phyloP scores from a whole-genome alignment of 2,329 filamentous ascomycete genomes.

The Leptographium radiaticola region DNA sequence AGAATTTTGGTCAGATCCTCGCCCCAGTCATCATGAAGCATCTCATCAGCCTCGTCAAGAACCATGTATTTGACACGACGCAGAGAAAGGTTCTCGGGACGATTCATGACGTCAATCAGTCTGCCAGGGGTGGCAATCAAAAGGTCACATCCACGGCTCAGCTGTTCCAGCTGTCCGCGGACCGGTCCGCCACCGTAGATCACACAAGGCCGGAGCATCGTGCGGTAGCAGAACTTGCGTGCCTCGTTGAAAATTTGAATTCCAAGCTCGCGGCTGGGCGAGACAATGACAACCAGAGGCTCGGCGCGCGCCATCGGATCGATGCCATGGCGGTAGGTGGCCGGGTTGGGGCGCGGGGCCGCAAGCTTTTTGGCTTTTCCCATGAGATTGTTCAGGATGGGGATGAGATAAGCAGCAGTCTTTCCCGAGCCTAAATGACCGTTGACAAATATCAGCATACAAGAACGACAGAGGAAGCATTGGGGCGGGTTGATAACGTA shows the following conservation, averaged over 20 bases:
- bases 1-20: slow-evolving; percentile 65
- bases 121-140: slow-evolving; percentile 82
- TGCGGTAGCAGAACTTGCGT: slow-evolving; percentile 84
- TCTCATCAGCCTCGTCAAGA: slow-evolving; percentile 91
- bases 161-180: slow-evolving; percentile 55
- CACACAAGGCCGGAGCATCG: slow-evolving; percentile 85
- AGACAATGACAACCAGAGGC: slow-evolving; percentile 75
- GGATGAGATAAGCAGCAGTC: slow-evolving; percentile 84
- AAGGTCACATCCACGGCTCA: slow-evolving; percentile 77
- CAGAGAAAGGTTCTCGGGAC: slow-evolving; percentile 55
- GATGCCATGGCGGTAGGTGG: slow-evolving; percentile 35
- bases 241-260: slow-evolving; percentile 94
- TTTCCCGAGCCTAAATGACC: slow-evolving; percentile 69
- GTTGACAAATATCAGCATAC: not conserved
- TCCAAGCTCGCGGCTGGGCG: slow-evolving; percentile 78
- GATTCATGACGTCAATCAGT: slow-evolving; percentile 69
- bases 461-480: not conserved
- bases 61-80: slow-evolving; percentile 67
- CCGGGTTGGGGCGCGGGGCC: slow-evolving; percentile 58
- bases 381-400: slow-evolving; percentile 83
- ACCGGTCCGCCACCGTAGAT: slow-evolving; percentile 73
- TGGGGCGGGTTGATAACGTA: slow-evolving; percentile 27
- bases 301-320: slow-evolving; percentile 54
- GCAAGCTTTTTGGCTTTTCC: slow-evolving; percentile 85
- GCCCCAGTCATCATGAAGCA: slow-evolving; percentile 70